Evolutionary conservation across 2,329 filamentous ascomycete genomes (phyloP), one percentile per base, ranked within the genome.

Genomic region (Colletotrichum sp.): DNA sequence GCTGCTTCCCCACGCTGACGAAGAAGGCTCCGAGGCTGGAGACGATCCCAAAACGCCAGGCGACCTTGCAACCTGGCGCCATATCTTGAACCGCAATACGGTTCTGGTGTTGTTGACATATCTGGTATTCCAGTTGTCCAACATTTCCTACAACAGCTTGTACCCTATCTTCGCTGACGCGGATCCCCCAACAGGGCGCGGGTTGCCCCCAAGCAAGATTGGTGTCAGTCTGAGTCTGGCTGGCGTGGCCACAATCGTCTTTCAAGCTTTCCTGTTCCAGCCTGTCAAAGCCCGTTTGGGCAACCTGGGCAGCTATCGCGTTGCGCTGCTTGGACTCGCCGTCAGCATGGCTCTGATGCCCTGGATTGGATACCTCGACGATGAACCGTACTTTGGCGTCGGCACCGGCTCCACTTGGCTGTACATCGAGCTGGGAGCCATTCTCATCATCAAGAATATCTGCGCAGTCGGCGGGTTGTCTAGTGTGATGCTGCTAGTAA

Each of bases 81-180:
- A 90, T 59, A 81, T 98, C 3, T 89, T 96, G 67, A 98, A 95
- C 81, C 90, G 93, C 73, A 96, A 97, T 75, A 98, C 96, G 0
- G 83, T 98, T 15, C 87, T 98, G 4, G 90, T 99, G 0, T 90
- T 99, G 8, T 83, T 92, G 69, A 98, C 96, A 0, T 99, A 98
- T 82, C 91, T 98, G 59, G 93, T 99, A 66, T 99, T 99, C 82
- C 96, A 98, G 81, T 89, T 99, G 7, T 93, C 95, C 77, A 99
- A 99, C 84, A 95, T 98, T 79, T 96, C 95, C 5, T 99, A 96
- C 89, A 98, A 98, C 85, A 96, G 95, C 22, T 88, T 99, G 0
- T 99, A 98, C 81, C 97, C 97, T 1, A 96, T 99, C 70, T 99
- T 99, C 80, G 95, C 94, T 1, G 93, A 96, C 71, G 92, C 94